These are phyloP conservation scores for Apophysomyces elegans DNA, from an alignment of 371 early-diverging fungal species.

Conservation along the genomic window DNA sequence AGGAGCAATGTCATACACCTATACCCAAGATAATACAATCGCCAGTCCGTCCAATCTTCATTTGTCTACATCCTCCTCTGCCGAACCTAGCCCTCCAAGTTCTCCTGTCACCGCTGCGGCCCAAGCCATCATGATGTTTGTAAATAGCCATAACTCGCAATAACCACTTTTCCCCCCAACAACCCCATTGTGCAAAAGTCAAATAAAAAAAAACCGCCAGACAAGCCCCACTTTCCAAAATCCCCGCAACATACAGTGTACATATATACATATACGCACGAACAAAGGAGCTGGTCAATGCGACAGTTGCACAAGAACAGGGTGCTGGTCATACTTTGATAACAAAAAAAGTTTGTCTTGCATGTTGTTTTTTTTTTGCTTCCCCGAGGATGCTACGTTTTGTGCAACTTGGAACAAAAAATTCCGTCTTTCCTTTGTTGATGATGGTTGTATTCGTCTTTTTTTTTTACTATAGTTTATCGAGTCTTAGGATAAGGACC, in stretches of 20 bases:
- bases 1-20: neutral
- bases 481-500: slow-evolving; percentile 46
- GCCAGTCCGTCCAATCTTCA: neutral
- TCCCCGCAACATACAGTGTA: too few species aligned
- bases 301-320: slow-evolving; percentile 1
- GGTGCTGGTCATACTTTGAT: neutral
- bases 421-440: neutral
- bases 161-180: neutral
- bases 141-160: slow-evolving; percentile 7
- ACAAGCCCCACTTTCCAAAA: too few species aligned
- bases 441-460: neutral
- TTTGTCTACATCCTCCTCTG: neutral
- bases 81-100: slow-evolving; percentile 25
- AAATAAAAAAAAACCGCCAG: neutral
- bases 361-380: neutral
- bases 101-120: slow-evolving; percentile 49
- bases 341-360: too few species aligned
- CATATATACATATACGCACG: neutral
- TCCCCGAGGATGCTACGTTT: neutral
- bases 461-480: slow-evolving; percentile 14
- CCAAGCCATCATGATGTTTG: slow-evolving; percentile 48
- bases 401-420: slow-evolving; percentile 13
- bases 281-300: slow-evolving; percentile 3
- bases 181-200: neutral
- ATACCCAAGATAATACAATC: neutral